Percentiles rank a stretch among this genome's conserved stretches.
These are phyloP conservation scores for Spathaspora sp. DNA, from an alignment of 805 yeast species.

Conservation along the genomic window DNA sequence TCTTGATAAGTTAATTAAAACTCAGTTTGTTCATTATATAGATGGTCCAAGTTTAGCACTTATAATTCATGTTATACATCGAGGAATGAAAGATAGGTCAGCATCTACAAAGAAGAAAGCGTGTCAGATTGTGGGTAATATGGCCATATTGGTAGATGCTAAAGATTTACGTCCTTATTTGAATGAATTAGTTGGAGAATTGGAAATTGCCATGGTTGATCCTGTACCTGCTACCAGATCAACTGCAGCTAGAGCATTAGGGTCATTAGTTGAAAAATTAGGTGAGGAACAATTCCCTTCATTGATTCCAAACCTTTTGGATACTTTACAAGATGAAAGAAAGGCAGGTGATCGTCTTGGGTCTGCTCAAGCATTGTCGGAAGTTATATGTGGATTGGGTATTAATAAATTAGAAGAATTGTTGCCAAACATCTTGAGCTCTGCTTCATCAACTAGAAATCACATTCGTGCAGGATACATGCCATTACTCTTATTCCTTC, in stretches of 20 bases:
- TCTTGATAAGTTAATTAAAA: conserved; percentile 75
- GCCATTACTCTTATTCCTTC: conserved; percentile 85
- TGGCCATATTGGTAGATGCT: conserved; percentile 92
- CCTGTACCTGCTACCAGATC: conserved; percentile 97
- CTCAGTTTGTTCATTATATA: conserved; percentile 94
- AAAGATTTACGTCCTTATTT: conserved; percentile 84
- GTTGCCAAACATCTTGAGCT: conserved; percentile 72
- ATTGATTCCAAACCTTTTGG: conserved; percentile 75
- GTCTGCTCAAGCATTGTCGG: conserved; percentile 94
- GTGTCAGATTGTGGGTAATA: conserved; percentile 97
- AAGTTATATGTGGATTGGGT: conserved; percentile 91
- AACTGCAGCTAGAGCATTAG: conserved; percentile 95
- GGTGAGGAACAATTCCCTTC: conserved; percentile 97
- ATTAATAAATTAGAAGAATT: conserved; percentile 81
- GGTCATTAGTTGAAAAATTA: conserved; percentile 90
- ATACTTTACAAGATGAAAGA: conserved; percentile 69
- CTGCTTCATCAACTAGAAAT: conserved; percentile 63
- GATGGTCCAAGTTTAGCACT: conserved; percentile 97
- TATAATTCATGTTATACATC: conserved; percentile 88
- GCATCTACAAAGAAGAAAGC: conserved; percentile 90
- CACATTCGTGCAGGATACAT: conserved; percentile 87
- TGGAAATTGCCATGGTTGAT: conserved; percentile 94
- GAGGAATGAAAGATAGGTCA: conserved; percentile 95
- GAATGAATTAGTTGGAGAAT: conserved; percentile 69
- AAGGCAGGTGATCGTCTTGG: conserved; percentile 92